These are phyloP conservation scores for Gossypium mustelinum DNA, from an alignment of 345 rosid species.

Conservation along the genomic window DNA sequence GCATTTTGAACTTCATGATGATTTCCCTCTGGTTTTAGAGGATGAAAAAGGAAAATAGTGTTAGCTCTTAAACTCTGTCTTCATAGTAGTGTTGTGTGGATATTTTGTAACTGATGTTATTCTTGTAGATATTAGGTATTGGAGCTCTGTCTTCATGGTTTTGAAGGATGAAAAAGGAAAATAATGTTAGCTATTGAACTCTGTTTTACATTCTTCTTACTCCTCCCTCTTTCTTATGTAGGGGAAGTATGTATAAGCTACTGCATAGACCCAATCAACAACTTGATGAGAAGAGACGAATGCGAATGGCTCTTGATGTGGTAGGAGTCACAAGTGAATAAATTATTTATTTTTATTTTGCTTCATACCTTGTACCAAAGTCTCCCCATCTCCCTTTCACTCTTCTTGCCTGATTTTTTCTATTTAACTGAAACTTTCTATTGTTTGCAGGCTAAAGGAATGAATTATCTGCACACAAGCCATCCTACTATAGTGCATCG, in stretches of 20 bases:
- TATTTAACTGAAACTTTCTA: background rate
- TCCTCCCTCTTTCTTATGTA: constrained; percentile 27
- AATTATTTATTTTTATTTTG: background rate
- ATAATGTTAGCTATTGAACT: background rate
- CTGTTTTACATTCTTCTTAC: constrained; percentile 5
- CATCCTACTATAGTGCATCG: constrained; percentile 94
- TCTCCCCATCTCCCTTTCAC: background rate
- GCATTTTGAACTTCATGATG: background rate
- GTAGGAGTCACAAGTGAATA: constrained; percentile 31
- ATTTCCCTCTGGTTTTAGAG: background rate
- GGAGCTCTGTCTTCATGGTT: background rate
- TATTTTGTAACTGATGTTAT: background rate
- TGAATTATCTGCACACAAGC: constrained; percentile 93
- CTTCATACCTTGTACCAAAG: background rate
- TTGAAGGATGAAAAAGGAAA: background rate
- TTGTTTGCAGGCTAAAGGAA: constrained; percentile 78
- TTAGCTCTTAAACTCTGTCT: background rate
- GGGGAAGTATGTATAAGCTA: constrained; percentile 94
- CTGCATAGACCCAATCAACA: constrained; percentile 73
- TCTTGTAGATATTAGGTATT: no score
- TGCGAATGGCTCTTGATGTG: constrained; percentile 98
- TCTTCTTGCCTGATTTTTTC: background rate
- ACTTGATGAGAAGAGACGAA: constrained; percentile 82
- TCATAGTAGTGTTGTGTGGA: background rate
- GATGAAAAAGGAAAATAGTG: background rate